These are phyloP conservation scores for Raphanus raphanistrum DNA, from an alignment of 345 rosid species.

Conservation along the genomic window DNA sequence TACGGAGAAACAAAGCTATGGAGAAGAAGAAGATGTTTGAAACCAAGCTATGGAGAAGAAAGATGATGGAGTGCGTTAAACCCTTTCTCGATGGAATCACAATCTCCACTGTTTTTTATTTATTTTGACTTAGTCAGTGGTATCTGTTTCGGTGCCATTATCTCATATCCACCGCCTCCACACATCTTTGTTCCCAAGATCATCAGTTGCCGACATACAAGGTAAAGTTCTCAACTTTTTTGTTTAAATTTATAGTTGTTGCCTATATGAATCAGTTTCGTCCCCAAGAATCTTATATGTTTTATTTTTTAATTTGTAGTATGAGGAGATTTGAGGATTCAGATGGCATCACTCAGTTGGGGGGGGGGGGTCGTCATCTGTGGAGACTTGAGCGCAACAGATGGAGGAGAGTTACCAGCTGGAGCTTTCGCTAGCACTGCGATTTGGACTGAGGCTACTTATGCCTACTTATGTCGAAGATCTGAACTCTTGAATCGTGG, in stretches of 20 bases:
- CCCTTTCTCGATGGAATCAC: neutral
- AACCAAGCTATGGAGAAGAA: neutral
- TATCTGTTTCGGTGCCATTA: neutral
- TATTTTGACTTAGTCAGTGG: neutral
- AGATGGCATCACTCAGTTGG: neutral
- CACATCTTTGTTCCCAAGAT: neutral
- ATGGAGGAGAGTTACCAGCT: neutral
- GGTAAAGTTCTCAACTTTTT: neutral
- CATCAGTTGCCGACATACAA: neutral
- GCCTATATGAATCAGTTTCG: neutral
- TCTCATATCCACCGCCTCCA: neutral
- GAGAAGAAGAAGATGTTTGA: too few relatives aligned
- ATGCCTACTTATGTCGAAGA: neutral
- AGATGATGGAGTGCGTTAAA: neutral
- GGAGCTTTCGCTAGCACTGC: neutral
- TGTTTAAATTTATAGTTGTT: neutral
- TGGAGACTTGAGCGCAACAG: neutral
- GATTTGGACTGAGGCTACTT: neutral
- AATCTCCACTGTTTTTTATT: neutral
- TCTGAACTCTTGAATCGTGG: too few relatives aligned
- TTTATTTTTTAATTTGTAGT: neutral
- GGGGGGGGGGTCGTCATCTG: neutral
- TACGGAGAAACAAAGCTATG: too few relatives aligned
- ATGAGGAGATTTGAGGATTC: neutral
- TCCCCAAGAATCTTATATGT: neutral